Base-by-base conservation (phyloP, 441 rosid genomes). In the Euphorbia corollata region DNA sequence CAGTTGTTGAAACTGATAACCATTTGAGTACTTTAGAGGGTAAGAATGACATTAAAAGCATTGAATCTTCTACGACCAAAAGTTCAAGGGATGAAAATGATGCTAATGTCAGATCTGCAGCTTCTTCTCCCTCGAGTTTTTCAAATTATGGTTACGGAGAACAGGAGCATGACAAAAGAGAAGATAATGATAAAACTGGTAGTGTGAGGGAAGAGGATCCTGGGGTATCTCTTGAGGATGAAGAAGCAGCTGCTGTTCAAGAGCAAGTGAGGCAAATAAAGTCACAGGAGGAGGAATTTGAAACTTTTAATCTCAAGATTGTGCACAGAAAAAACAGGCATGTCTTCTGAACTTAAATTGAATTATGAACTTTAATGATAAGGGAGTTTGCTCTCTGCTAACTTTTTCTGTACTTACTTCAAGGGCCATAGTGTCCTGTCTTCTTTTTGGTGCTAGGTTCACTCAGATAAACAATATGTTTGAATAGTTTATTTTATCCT, bases 291-390 rank as follows among this genome's bases (percentile, higher is more conserved):
- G 98, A 89, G 70, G 99, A 94, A 80, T 94, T 91, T 76, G 99
- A 94, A 77, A 91, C 99, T 47, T 94, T 91, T 81, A 81, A 88
- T 79, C 96, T 94, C 48, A 89, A 90, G 85, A 85, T 94, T 69
- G 97, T 94, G 73, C 98, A 94, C 59, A 82, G 99, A 69, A 94
- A 91, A 83, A 94, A 94, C 90, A 91, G 97, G 99, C 79, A 85
- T 72, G 81, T 64, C 58, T 65, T 71, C 30, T 38, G 30, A 43
- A 57, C 67, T 70, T 69, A 24, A n/a, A 61, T 56, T 47, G 19
- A 68, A 27, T 27, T 58, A 12, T 58, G 27, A 38, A 19, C 16
- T 30, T 68, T 5, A 36, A 8, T 36, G 34, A 8, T 61, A 41
- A 18, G 63, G 62, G 23, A 64, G 48, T 71, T 76, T 56, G 36